Conservation (phyloP, 805 yeast genomes). For the Lachancea fermentati region DNA sequence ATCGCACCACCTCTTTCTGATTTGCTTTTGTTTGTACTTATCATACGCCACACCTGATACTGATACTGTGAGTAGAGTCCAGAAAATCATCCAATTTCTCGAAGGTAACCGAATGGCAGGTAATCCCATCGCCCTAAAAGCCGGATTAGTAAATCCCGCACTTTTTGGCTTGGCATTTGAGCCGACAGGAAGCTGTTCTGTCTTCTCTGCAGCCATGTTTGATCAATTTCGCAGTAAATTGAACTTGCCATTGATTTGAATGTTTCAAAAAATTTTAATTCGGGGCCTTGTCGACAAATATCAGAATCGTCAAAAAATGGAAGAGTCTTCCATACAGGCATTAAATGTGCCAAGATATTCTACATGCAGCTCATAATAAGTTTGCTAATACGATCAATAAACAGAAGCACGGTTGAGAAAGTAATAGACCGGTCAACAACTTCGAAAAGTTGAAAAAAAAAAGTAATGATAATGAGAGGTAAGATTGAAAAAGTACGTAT, state of each 20-base stretch:
- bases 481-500: neutral
- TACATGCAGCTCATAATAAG: too few relatives aligned
- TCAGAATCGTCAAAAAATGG: too few relatives aligned
- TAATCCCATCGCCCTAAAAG: constrained; percentile 78
- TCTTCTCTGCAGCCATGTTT: neutral
- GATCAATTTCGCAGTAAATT: too few relatives aligned
- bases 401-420: too few relatives aligned
- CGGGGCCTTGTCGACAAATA: too few relatives aligned
- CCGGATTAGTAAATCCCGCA: constrained; percentile 51
- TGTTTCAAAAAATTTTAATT: too few relatives aligned
- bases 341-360: too few relatives aligned
- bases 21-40: constrained; percentile 60
- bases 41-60: constrained; percentile 81
- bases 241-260: too few relatives aligned
- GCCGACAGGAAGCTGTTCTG: constrained; percentile 1
- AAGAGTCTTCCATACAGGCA: too few relatives aligned
- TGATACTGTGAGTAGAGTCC: constrained; percentile 59
- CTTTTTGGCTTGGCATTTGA: neutral
- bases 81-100: constrained; percentile 88
- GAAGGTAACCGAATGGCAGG: constrained; percentile 75
- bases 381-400: too few relatives aligned
- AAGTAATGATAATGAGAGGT: neutral
- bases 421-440: too few relatives aligned
- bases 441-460: neutral
- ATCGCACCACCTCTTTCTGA: constrained; percentile 60